Evolutionary conservation across 2,329 filamentous ascomycete genomes (phyloP).

Genomic region (Sarocladiaceae sp.): DNA sequence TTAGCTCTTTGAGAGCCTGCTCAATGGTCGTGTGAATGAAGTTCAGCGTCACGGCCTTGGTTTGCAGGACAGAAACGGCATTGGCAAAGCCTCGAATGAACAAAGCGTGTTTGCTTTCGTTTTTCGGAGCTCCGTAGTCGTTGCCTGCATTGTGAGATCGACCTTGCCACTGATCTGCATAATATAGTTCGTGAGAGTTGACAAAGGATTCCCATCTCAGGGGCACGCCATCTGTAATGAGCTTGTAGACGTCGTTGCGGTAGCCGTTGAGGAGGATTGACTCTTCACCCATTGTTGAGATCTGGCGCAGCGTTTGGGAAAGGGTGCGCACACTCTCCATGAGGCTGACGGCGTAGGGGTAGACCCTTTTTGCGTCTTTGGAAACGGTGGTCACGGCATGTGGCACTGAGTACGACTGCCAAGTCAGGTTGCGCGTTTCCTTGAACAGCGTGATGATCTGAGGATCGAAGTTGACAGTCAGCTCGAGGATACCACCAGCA

Average conservation of each 20-base stretch:
- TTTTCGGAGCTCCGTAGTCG: slow-evolving; percentile 43
- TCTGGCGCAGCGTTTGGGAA: slow-evolving; percentile 80
- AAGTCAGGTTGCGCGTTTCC: slow-evolving; percentile 91
- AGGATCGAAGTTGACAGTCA: slow-evolving; percentile 93
- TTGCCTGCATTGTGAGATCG: slow-evolving; percentile 38
- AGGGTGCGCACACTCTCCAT: slow-evolving; percentile 99
- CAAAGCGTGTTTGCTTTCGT: slow-evolving; percentile 90
- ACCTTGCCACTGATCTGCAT: slow-evolving; percentile 44
- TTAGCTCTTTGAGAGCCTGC: slow-evolving; percentile 77
- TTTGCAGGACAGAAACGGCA: slow-evolving; percentile 81
- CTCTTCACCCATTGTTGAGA: slow-evolving; percentile 81
- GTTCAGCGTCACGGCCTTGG: slow-evolving; percentile 75
- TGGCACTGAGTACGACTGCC: slow-evolving; percentile 91
- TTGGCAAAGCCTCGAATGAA: slow-evolving; percentile 93
- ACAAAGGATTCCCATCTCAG: slow-evolving; percentile 98
- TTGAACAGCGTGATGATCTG: slow-evolving; percentile 98
- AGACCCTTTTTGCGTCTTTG: slow-evolving; percentile 97
- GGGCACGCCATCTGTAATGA: slow-evolving; percentile 83
- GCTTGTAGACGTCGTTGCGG: slow-evolving; percentile 79
- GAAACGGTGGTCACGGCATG: slow-evolving; percentile 93
- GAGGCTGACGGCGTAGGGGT: slow-evolving; percentile 93
- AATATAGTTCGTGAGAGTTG: slow-evolving; percentile 86
- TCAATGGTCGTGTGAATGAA: slow-evolving; percentile 78
- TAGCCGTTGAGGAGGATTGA: slow-evolving; percentile 86
- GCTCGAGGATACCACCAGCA: slow-evolving; percentile 82